These are phyloP conservation scores for Stachybotrys echinatus DNA, from an alignment of 2,329 filamentous ascomycete genomes.

Conservation along the genomic window DNA sequence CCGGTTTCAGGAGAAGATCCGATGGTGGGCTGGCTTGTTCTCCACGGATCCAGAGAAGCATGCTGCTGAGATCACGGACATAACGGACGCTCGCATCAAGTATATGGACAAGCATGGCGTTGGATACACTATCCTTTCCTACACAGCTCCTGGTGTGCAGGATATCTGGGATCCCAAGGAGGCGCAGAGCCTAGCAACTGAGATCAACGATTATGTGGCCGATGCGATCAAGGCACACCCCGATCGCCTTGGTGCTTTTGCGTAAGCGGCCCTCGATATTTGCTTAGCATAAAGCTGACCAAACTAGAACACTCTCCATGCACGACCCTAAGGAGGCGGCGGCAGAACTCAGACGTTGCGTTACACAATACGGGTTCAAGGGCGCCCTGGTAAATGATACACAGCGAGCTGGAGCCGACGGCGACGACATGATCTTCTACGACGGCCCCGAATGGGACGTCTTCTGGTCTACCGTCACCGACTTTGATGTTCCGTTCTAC, in stretches of 20 bases:
- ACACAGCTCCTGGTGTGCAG: constrained; percentile 43
- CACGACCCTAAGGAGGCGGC: constrained; percentile 46
- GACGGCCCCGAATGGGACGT: constrained; percentile 54
- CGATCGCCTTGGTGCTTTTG: constrained; percentile 41
- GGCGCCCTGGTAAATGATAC: constrained; percentile 59
- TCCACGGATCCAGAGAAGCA: constrained; percentile 54
- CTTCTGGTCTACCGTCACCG: constrained; percentile 54
- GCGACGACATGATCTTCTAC: constrained; percentile 60
- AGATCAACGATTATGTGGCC: constrained; percentile 37
- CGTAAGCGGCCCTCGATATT: constrained; percentile 18
- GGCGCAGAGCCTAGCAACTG: constrained; percentile 34
- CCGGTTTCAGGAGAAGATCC: constrained; percentile 50
- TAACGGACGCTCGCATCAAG: constrained; percentile 33
- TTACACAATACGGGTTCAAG: constrained; percentile 55
- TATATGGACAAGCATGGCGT: constrained; percentile 41
- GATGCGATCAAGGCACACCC: constrained; percentile 29
- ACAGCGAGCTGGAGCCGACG: constrained; percentile 52
- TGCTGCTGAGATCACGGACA: constrained; percentile 44
- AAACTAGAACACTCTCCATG: constrained; percentile 40
- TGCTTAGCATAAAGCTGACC: not conserved
- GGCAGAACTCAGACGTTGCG: constrained; percentile 45
- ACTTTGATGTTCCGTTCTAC: constrained; percentile 60
- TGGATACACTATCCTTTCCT: constrained; percentile 42
- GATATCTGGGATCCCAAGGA: constrained; percentile 35
- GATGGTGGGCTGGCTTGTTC: constrained; percentile 58